Evolutionary conservation across 352 stramenopile genomes (phyloP), one percentile per base, ranked within the genome.

Genomic region (Phytophthora litchii): DNA sequence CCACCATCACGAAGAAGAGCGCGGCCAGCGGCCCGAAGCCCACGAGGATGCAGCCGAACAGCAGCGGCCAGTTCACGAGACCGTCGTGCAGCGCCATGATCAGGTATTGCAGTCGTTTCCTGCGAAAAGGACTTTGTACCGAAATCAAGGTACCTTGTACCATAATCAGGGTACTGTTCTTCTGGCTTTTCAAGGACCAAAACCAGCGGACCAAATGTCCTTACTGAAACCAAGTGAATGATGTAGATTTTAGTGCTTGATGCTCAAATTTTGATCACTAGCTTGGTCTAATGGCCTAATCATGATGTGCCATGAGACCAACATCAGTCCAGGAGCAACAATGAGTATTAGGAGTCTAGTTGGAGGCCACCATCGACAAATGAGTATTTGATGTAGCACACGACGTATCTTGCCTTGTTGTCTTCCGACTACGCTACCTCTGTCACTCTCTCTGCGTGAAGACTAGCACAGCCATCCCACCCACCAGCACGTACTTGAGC

Each of bases 401-500:
- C n/a, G 25, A 34, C 29, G 19, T 47, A 21, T 36, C 11, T 54
- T 51, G 10, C 35, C 54, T 13, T 36, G 17, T 9, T n/a, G 25
- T 29, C 34, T 47, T 53, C 25, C 25, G 54, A 40, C 32, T 40
- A 38, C 54, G 17, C 25, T 20, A 16, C 34, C n/a, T 11, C 17
- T 27, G 19, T 71, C 74, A 92, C 60, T 95, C 86, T 54, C 84
- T 72, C 48, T 93, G 83, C 7, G 83, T 95, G 56, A 95, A 87
- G 19, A 91, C 86, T 9, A 95, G 64, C 38, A 95, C 60, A 4
- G 67, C 86, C 82, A 95, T 93, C 37, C 82, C 75, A 13, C 81
- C 86, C 31, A 95, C 80, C 43, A 92, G 56, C 37, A 91, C 37
- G 47, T 86, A 89, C 82, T 99, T 99, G 57, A 99, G 80, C 52